Evolutionary conservation across 148 eudicot species (phyloP), one percentile per base, ranked within the genome.

Genomic region (Chenopodium album): DNA sequence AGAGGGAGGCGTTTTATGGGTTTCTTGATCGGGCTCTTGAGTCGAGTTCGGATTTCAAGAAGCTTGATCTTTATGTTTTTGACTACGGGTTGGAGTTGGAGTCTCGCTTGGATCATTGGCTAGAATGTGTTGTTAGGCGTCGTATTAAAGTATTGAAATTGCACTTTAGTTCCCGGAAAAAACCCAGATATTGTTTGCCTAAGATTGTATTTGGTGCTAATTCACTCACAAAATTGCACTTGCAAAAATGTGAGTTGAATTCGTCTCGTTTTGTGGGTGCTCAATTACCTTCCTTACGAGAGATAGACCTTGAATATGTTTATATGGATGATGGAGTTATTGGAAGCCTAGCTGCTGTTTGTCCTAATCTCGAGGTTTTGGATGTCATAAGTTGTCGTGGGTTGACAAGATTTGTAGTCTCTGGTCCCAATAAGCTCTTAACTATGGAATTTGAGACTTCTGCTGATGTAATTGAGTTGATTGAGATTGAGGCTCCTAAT

Each of bases 11-110:
- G 4, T 71, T 22, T 79, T 79, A 71, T 29, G 44, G 23, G 4
- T 79, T 79, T 71, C 69, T 79, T 10, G 82, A 79, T 79, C 75
- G 82, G 13, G 50, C 56, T 28, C 56, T 79, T 14, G 68, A 7
- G 34, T 79, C 76, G 29, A 37, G 23, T 34, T n/a, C 75, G 26
- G 44, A 56, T 28, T 66, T 79, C 19, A 76, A 79, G 0, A 41
- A 6, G 59, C 31, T 79, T 7, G 59, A 59, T 5, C 28, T 79
- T 6, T 60, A 23, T 59, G 52, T 59, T 37, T 76, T 70, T 56
- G 26, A 16, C 13, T 41, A 34, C 26, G 82, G 50, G 76, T 59
- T 66, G 11, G 69, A 59, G 56, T 79, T 72, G 26, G 62, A 71
- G 14, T 60, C 76, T 37, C 76, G 70, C 0, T 4, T 79, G 11